Conservation (phyloP, 2,329 filamentous ascomycete species). For the Cladosporium phlei region DNA sequence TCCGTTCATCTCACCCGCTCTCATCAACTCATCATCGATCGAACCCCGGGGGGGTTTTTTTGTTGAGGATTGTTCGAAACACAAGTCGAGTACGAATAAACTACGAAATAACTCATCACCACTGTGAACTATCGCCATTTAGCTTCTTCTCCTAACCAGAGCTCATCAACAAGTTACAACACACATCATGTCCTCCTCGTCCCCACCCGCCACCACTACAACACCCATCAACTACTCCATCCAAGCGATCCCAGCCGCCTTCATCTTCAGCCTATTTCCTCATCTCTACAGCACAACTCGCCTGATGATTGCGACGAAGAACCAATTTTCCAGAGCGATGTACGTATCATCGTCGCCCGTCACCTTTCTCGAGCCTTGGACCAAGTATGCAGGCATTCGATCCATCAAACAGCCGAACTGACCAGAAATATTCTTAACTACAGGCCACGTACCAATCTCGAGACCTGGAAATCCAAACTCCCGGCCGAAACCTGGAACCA, state of each 20-base stretch:
- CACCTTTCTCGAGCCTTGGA: no score
- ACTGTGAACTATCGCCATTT: neutral
- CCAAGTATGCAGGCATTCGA: no score
- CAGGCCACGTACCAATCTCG: slow-evolving; percentile 26
- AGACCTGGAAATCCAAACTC: slow-evolving; percentile 23
- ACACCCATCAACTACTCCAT: slow-evolving; percentile 22
- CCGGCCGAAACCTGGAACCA: slow-evolving; percentile 23
- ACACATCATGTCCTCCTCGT: neutral
- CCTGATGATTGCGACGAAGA: slow-evolving; percentile 23
- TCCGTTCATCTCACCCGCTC: no score
- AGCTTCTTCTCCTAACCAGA: no score
- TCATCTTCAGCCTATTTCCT: slow-evolving; percentile 21
- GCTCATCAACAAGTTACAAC: no score
- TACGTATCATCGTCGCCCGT: no score
- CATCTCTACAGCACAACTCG: slow-evolving; percentile 22
- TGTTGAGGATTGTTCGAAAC: neutral
- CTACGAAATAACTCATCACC: neutral
- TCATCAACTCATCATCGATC: neutral
- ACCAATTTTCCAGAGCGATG: slow-evolving; percentile 18
- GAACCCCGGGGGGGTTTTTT: no score
- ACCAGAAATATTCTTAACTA: no score
- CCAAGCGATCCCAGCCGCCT: slow-evolving; percentile 22
- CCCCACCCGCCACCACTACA: no score
- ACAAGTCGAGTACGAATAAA: neutral
- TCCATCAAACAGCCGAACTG: no score